A percentile compares a stretch with the other conserved stretches of the same genome.
These are phyloP conservation scores for Mortierella sp. DNA, from an alignment of 371 early-diverging fungal genomes.

Conservation along the genomic window DNA sequence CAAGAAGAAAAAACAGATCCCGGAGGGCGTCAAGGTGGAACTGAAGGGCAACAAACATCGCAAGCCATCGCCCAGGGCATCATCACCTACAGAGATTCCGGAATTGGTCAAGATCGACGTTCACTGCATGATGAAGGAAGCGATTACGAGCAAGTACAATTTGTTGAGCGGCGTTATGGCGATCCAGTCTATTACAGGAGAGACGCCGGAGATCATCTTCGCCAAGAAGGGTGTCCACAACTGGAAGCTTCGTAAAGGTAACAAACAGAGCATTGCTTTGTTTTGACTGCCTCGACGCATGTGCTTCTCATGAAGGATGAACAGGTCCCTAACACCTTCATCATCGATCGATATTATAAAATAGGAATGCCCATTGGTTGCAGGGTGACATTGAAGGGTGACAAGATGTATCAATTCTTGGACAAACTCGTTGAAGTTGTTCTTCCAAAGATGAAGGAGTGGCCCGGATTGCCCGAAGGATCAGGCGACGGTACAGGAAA, in stretches of 20 bases:
- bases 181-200: constrained; percentile 91
- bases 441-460: constrained; percentile 95
- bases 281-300: neutral
- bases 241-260: constrained; percentile 86
- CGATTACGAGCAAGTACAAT: constrained; percentile 90
- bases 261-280: neutral
- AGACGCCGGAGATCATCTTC: constrained; percentile 85
- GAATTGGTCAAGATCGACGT: constrained; percentile 77
- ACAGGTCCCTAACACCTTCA: neutral
- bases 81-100: constrained; percentile 71
- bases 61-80: constrained; percentile 67
- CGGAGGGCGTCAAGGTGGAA: constrained; percentile 49
- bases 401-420: constrained; percentile 93
- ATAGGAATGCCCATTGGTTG: constrained; percentile 93
- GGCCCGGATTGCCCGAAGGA: constrained; percentile 83
- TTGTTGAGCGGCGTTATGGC: constrained; percentile 93
- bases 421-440: constrained; percentile 96
- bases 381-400: constrained; percentile 84
- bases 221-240: constrained; percentile 86
- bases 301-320: neutral
- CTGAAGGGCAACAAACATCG: constrained; percentile 73
- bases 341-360: neutral
- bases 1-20: constrained; percentile 32
- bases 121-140: constrained; percentile 88
- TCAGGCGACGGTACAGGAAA: constrained; percentile 90